Base-by-base conservation (phyloP, 139 green algal genomes). In the Penium margaritaceum region DNA sequence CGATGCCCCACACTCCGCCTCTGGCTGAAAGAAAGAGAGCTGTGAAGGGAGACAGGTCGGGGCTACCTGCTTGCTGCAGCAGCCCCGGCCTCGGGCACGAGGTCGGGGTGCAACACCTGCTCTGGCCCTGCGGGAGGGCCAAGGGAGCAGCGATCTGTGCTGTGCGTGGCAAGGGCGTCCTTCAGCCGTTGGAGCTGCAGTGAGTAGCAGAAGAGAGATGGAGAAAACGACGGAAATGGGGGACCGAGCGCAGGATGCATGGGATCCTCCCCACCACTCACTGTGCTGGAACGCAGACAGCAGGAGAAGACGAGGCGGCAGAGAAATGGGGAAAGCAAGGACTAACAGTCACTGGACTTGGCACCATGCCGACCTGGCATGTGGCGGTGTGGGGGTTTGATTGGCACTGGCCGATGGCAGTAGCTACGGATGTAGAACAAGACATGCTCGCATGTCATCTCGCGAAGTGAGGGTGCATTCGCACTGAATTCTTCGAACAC, bases 131-230 rank as follows among this genome's bases (percentile, higher is more conserved):
- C n/a, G n/a, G 63, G 63, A 3, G 64, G 64, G 14, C 72, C 72
- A n/a, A 89, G 41, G 47, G 39, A 66, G 72, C 85, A 89, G 12
- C 84, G 67, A 19, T 74, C 53, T n/a, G 81, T 85, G 34, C 67
- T 85, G 74, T 89, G 84, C 70, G 62, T 58, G 14, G 63, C 71
- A 29, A 89, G 61, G 0, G 85, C 85, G 32, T 89, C 84, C 72
- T 78, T 88, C 74, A 76, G 24, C 6, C 19, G 12, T 3, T 41
- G 0, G 4, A 79, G 5, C 69, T 76, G 69, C 61, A 64, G 24
- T 19, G 6, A 12, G 57, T 19, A 62, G 27, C 27, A n/a, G n/a
- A n/a, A n/a, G n/a, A n/a, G n/a, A n/a, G n/a, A n/a, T n/a, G n/a
- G n/a, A n/a, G n/a, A n/a, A n/a, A n/a, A n/a, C 61, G 35, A 6